Evolutionary conservation across 2,329 filamentous ascomycete genomes (phyloP), one percentile per base, ranked within the genome.

Genomic region (Ceratocystis eucalypticola): DNA sequence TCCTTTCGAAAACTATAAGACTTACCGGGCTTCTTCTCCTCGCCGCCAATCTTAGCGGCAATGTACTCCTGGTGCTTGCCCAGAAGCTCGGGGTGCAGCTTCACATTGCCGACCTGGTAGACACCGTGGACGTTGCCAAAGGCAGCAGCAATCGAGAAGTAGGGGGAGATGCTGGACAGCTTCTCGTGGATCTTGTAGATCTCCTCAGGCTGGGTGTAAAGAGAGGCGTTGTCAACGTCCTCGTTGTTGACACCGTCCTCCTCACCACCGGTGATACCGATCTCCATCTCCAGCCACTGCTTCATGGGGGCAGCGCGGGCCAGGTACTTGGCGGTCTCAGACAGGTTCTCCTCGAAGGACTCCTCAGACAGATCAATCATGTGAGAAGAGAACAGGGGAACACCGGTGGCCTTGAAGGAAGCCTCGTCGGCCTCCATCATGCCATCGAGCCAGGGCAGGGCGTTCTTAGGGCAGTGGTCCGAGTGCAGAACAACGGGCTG

Each of bases 51-150:
- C 82, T 95, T 84, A 78, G 93, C 85, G 79, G 90, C 85, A 77
- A 96, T 90, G 78, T 88, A 91, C 70, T 82, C 83, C 82, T 99
- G 94, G 86, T 99, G 94, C 88, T 97, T 96, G 78, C 85, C 84
- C 73, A 99, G 89, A 57, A 99, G 87, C 80, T 96, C 90, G 67
- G 94, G 94, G 82, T 96, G 91, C 70, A 99, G 88, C 80, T 90
- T 90, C 79, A 97, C 94, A 79, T 97, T 97, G 73, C 91, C 89
- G 68, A 92, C 91, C 85, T 96, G 95, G 87, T 97, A 97, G 74
- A 99, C 93, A 78, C 94, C 94, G 83, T 99, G 94, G 69, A 97
- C 94, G 78, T 99, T 99, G 72, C 94, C 94, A 81, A 99, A 99
- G 72, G 91, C 94, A 74, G 94, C 94, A 71, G 93, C 93, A 74